phyloP scores from a whole-genome alignment of 345 rosid genomes.

The Triadica sebifera region DNA sequence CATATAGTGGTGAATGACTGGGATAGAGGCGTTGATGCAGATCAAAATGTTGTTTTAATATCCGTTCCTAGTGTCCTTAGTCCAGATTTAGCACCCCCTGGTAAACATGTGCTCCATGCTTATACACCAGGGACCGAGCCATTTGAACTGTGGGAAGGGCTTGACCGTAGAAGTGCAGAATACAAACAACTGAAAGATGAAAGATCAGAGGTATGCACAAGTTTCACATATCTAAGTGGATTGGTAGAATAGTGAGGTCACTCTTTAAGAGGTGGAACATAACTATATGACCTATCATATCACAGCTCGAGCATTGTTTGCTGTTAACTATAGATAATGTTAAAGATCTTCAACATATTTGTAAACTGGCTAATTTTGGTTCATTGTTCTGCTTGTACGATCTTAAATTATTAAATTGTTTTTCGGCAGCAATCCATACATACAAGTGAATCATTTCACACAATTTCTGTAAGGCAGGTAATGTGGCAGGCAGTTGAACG shows the following conservation, averaged over 20 bases:
- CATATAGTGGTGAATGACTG: slow-evolving; percentile 91
- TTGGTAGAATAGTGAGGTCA: neutral
- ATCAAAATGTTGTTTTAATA: slow-evolving; percentile 85
- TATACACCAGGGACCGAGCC: slow-evolving; percentile 92
- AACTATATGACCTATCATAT: too few species aligned
- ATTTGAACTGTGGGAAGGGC: slow-evolving; percentile 73
- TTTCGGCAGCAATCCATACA: neutral
- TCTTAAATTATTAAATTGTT: neutral
- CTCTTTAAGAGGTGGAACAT: neutral
- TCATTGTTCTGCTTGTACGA: neutral
- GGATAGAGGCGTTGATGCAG: slow-evolving; percentile 87
- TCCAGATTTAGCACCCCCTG: slow-evolving; percentile 78
- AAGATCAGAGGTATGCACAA: slow-evolving; percentile 68
- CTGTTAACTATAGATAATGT: too few species aligned
- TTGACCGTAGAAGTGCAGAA: slow-evolving; percentile 63
- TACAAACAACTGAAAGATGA: slow-evolving; percentile 77
- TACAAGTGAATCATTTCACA: neutral
- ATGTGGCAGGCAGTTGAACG: slow-evolving; percentile 90
- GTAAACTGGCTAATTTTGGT: too few species aligned
- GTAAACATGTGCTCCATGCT: slow-evolving; percentile 81
- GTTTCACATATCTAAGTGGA: neutral
- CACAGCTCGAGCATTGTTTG: too few species aligned
- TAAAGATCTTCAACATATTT: too few species aligned
- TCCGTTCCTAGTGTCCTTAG: slow-evolving; percentile 80
- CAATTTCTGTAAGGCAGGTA: slow-evolving; percentile 42